Base-by-base conservation (phyloP, 2,329 filamentous ascomycete genomes). In the Gnomoniopsis smithogilvyi region DNA sequence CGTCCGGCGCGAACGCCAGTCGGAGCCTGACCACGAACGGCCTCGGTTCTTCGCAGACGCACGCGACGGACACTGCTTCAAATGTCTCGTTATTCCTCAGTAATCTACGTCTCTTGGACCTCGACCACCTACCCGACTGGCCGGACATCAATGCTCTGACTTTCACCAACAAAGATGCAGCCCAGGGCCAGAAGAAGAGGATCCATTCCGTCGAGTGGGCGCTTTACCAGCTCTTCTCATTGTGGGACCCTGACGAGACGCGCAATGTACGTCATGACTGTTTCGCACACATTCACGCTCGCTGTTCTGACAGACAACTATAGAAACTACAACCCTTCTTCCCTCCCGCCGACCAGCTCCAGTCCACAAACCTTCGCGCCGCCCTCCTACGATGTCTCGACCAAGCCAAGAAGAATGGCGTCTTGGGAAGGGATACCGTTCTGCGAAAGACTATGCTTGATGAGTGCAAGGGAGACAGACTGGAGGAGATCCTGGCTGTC, bases 391-490 rank as follows among this genome's bases (percentile, higher is more conserved):
- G 92, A 72, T 86, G 83, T 65, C 84, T 99, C 56, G 90, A 94
- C 63, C 88, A 91, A 54, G 79, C 92, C 61, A 98, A 98, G 78
- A 96, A 96, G 76, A 91, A 86, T 75, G 93, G 92, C 33, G 78
- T 88, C 0, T 78, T 98, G 10, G 91, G 92, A 3, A 82, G 91
- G 52, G 92, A 96, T 68, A 83, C 84, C 0, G 83, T 96, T 1
- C 76, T 98, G 34, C 86, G 95, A 54, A 97, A 96, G 77, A 96
- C 92, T 0, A 96, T 97, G 91, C 79, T 99, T 54, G 95, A 99
- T 70, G 94, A 99, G 67, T 99, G 95, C 75, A 93, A 90, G 65
- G 94, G 94, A 6, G 92, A 96, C 56, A 88, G 91, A 63, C 84
- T 98, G 56, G 92, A 93, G 70, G 95, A 99, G 69, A 77, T 96